Conservation (phyloP, 2,329 filamentous ascomycete genomes). For the Fusarium begoniae region DNA sequence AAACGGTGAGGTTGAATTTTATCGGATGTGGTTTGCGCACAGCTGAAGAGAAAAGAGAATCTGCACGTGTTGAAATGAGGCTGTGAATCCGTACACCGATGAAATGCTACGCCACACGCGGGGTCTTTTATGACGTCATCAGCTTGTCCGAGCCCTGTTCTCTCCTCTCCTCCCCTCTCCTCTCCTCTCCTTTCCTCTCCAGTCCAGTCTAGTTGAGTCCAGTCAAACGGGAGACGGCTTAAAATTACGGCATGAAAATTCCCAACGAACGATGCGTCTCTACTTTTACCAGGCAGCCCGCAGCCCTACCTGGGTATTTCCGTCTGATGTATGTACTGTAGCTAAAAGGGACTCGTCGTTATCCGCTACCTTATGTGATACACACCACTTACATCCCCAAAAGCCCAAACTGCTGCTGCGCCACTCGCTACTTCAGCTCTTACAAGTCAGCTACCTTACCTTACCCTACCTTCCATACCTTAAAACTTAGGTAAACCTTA, state of each 20-base stretch:
- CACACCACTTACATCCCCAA: neutral
- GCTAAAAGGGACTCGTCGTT: neutral
- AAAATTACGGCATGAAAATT: constrained; percentile 6
- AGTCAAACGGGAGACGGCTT: neutral
- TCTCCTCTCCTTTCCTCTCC: neutral
- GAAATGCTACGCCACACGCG: constrained; percentile 27
- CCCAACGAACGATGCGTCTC: neutral
- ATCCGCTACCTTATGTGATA: neutral
- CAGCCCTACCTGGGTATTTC: neutral
- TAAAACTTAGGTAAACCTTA: too few species aligned
- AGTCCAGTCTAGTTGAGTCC: neutral
- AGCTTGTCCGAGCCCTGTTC: neutral
- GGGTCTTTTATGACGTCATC: constrained; percentile 22
- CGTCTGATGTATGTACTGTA: neutral
- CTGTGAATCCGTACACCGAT: neutral
- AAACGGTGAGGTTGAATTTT: neutral
- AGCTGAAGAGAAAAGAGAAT: neutral
- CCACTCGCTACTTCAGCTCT: constrained; percentile 5
- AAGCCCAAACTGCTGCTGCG: neutral
- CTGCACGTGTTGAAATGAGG: constrained; percentile 5
- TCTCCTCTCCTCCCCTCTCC: neutral
- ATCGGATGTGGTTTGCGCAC: too few species aligned
- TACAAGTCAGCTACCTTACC: neutral
- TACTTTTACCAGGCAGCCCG: neutral
- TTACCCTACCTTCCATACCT: neutral